phyloP scores from a whole-genome alignment of 306 rosid species.

The Trifolium repens region DNA sequence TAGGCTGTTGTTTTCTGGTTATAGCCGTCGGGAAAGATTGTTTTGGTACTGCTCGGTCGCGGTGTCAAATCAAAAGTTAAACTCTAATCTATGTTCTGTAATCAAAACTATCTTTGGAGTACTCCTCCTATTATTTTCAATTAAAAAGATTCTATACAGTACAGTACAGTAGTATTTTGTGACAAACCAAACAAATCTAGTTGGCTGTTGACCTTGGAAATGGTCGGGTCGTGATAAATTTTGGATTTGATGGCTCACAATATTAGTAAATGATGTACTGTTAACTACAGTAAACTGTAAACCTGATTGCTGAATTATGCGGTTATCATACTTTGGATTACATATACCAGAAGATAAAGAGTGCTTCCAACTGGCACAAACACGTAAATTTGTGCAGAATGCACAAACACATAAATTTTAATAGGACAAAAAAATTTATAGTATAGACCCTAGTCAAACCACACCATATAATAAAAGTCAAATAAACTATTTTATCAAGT shows the following conservation, averaged over 20 bases:
- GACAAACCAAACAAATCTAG: not conserved
- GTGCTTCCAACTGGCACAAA: too few species aligned
- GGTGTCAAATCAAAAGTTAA: not conserved
- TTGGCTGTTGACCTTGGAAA: conserved; percentile 31
- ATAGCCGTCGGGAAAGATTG: not conserved
- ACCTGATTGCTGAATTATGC: conserved; percentile 25
- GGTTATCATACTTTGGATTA: not conserved
- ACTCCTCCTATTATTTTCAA: not conserved
- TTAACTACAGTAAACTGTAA: not conserved
- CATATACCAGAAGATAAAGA: too few species aligned
- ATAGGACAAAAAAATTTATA: too few species aligned
- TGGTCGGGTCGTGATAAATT: not conserved
- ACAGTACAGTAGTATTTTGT: too few species aligned
- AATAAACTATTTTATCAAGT: too few species aligned
- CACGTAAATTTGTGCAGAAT: too few species aligned
- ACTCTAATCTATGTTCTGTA: not conserved
- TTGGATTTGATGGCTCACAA: conserved; percentile 8
- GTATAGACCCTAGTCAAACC: too few species aligned
- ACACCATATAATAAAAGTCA: too few species aligned
- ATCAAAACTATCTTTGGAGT: not conserved
- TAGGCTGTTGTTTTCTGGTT: not conserved
- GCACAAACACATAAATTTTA: too few species aligned
- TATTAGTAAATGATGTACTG: not conserved
- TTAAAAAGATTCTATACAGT: not conserved
- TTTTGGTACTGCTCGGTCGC: too few species aligned